Evolutionary conservation across 2,329 filamentous ascomycete species (phyloP).

Genomic region (Aspergillus chevalieri): DNA sequence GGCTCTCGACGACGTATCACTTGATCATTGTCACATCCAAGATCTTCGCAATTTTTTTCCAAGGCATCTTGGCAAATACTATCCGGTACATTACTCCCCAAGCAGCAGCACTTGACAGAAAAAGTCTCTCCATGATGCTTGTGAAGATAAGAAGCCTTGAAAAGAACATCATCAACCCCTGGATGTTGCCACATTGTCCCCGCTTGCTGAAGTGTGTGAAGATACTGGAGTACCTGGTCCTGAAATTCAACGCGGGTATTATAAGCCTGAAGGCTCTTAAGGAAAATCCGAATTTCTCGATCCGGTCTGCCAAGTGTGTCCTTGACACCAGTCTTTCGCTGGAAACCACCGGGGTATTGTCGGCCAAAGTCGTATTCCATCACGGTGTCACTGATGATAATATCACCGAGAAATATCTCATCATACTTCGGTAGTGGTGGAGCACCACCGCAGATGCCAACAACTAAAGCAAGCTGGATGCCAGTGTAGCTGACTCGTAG

Average conservation of each 20-base stretch:
- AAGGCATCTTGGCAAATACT: too few species aligned
- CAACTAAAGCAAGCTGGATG: slow-evolving; percentile 14
- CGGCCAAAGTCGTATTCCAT: slow-evolving; percentile 19
- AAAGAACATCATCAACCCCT: too few species aligned
- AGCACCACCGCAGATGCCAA: slow-evolving; percentile 16
- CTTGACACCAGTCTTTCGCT: slow-evolving; percentile 8
- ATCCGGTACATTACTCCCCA: too few species aligned
- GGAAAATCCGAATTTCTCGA: neutral
- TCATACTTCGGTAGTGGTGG: slow-evolving; percentile 1
- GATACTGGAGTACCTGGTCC: too few species aligned
- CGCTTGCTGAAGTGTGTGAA: too few species aligned
- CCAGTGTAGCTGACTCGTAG: slow-evolving; percentile 10
- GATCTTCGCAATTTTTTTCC: too few species aligned
- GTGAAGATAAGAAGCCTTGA: too few species aligned
- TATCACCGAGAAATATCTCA: slow-evolving; percentile 20
- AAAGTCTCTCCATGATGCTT: too few species aligned
- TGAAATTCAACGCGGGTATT: too few species aligned
- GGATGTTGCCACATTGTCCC: too few species aligned
- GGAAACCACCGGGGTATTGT: neutral
- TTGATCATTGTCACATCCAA: neutral
- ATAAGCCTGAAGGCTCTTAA: too few species aligned
- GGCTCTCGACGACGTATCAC: neutral
- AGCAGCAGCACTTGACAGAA: too few species aligned
- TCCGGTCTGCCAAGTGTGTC: slow-evolving; percentile 1
- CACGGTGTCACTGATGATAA: slow-evolving; percentile 19